Conservation (phyloP, 2,329 filamentous ascomycete species). For the Phaeosphaeriaceae sp. region DNA sequence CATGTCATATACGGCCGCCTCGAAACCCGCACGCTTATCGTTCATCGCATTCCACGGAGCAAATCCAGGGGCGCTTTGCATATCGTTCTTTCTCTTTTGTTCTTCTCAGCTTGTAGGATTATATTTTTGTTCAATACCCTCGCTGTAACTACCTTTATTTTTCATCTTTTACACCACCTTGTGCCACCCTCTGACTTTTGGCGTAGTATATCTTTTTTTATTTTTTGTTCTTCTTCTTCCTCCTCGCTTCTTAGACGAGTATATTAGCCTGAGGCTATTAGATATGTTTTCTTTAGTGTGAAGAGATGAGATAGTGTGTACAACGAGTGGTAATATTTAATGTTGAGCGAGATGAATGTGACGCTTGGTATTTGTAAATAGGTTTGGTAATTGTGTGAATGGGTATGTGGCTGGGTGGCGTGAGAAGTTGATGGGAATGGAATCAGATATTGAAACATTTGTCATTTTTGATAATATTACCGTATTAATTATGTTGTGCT, state of each 20-base stretch:
- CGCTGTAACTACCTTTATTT: conserved; percentile 22
- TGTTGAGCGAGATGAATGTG: background rate
- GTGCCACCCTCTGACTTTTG: background rate
- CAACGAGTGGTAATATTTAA: conserved; percentile 9
- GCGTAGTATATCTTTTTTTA: background rate
- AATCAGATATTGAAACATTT: too few species aligned
- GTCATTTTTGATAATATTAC: too few species aligned
- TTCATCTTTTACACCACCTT: background rate
- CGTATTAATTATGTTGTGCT: too few species aligned
- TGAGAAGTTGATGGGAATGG: too few species aligned
- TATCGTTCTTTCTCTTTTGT: background rate
- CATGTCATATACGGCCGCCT: too few species aligned
- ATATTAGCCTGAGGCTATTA: background rate
- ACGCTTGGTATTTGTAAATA: background rate
- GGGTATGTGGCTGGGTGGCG: too few species aligned
- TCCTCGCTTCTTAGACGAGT: background rate
- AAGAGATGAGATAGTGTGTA: too few species aligned
- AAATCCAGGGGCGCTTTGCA: too few species aligned
- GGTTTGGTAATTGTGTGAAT: too few species aligned
- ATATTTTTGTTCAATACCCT: conserved; percentile 26
- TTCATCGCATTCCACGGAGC: too few species aligned
- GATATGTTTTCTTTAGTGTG: background rate
- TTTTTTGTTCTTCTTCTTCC: background rate
- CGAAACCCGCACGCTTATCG: too few species aligned
- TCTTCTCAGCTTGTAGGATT: conserved; percentile 11